Evolutionary conservation across 495 filamentous ascomycete genomes (phyloP).

Genomic region (Podospora tetraspora): DNA sequence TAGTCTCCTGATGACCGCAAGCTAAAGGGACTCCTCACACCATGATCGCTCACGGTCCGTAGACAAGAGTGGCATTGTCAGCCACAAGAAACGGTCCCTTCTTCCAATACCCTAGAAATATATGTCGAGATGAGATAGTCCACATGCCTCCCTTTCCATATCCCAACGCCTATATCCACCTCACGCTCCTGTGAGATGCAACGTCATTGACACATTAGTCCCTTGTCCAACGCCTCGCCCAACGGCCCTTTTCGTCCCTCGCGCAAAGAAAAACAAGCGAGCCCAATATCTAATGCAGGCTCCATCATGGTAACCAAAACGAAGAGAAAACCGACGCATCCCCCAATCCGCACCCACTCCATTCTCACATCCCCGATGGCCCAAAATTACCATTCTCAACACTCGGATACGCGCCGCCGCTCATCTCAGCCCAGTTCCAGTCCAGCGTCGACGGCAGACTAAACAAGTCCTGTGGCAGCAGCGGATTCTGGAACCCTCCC

Average conservation of each 20-base stretch:
- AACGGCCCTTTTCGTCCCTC: not conserved
- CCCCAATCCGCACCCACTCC: not conserved
- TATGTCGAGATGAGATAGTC: not conserved
- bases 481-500: slow-evolving; percentile 64
- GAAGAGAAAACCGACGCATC: not conserved
- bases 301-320: not conserved
- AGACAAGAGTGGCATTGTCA: not conserved
- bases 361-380: not conserved
- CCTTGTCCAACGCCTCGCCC: not conserved
- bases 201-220: not conserved
- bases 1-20: not conserved
- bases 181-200: not conserved
- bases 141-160: not conserved
- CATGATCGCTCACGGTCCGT: not conserved
- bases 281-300: not conserved
- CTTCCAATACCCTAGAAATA: not conserved
- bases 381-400: slow-evolving; percentile 49
- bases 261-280: not conserved
- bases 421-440: slow-evolving; percentile 97
- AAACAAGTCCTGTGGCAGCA: slow-evolving; percentile 96
- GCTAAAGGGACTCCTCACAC: not conserved
- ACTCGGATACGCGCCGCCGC: slow-evolving; percentile 47
- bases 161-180: not conserved
- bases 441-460: slow-evolving; percentile 94
- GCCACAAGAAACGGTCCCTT: not conserved